Conservation (phyloP, 768 basidiomycete genomes). For the Auricularia sp. region DNA sequence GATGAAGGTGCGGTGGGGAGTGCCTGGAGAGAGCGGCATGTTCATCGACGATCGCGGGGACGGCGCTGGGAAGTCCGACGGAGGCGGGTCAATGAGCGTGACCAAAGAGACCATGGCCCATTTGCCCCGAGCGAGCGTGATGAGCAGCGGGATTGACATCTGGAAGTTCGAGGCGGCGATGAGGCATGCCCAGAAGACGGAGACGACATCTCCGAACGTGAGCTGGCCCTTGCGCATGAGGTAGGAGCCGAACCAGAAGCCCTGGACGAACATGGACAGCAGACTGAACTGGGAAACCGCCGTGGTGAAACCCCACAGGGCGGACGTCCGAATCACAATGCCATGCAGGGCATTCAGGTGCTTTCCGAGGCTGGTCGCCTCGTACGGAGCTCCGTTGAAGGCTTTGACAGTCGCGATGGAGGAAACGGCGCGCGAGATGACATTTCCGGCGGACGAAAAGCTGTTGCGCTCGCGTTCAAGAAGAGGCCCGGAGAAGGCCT, state of each 20-base stretch:
- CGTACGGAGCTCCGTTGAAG: slow-evolving; percentile 64
- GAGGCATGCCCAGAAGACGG: slow-evolving; percentile 96
- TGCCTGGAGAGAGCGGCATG: slow-evolving; percentile 11
- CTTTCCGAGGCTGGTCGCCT: slow-evolving; percentile 37
- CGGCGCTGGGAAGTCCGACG: slow-evolving; percentile 11
- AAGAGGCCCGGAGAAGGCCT: slow-evolving; percentile 55
- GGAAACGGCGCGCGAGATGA: slow-evolving; percentile 64
- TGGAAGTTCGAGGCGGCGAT: slow-evolving; percentile 84
- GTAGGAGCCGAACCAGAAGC: slow-evolving; percentile 90
- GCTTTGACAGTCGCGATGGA: slow-evolving; percentile 88
- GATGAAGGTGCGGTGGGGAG: slow-evolving; percentile 7
- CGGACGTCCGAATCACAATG: slow-evolving; percentile 44
- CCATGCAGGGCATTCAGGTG: slow-evolving; percentile 35
- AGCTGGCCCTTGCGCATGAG: slow-evolving; percentile 71
- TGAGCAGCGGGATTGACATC: slow-evolving; percentile 73
- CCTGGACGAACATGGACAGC: slow-evolving; percentile 91
- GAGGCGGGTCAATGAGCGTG: slow-evolving; percentile 39
- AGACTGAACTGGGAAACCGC: slow-evolving; percentile 70
- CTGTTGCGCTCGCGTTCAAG: slow-evolving; percentile 56
- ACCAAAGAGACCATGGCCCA: slow-evolving; percentile 63
- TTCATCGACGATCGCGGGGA: background rate
- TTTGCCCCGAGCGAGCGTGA: slow-evolving; percentile 74
- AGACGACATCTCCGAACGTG: slow-evolving; percentile 72
- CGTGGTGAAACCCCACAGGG: slow-evolving; percentile 66
- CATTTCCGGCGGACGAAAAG: slow-evolving; percentile 62